phyloP scores from a whole-genome alignment of 108 stramenopile genomes.

The Mayamaea pseudoterrestris region DNA sequence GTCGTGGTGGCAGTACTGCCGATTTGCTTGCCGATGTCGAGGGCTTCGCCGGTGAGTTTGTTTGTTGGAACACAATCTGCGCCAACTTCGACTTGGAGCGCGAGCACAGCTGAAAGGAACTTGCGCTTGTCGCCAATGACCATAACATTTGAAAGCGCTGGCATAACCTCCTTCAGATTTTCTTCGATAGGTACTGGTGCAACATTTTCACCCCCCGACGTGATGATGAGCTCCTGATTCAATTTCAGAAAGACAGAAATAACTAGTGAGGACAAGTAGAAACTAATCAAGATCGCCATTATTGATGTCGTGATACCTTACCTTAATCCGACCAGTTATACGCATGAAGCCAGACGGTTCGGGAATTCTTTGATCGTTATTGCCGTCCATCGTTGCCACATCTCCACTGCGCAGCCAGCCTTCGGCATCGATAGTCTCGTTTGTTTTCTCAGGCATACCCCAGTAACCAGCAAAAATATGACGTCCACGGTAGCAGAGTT shows the following conservation, averaged over 20 bases:
- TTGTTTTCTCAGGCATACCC: slow-evolving; percentile 47
- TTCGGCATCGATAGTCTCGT: slow-evolving; percentile 39
- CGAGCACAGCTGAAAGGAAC: slow-evolving; percentile 25
- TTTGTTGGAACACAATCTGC: slow-evolving; percentile 12
- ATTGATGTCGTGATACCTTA: no score
- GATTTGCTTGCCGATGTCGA: slow-evolving; percentile 30
- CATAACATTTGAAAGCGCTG: slow-evolving; percentile 25
- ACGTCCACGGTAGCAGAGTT: slow-evolving; percentile 40
- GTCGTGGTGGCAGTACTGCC: slow-evolving; percentile 28
- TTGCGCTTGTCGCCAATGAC: slow-evolving; percentile 64
- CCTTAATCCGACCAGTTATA: slow-evolving; percentile 35
- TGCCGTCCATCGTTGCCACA: slow-evolving; percentile 7
- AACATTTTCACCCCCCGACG: slow-evolving; percentile 70
- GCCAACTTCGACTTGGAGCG: slow-evolving; percentile 15
- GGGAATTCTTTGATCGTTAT: slow-evolving; percentile 3
- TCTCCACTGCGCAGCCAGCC: slow-evolving; percentile 58
- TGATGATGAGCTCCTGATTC: slow-evolving; percentile 52
- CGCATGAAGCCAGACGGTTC: slow-evolving; percentile 8
- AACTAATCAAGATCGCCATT: no score
- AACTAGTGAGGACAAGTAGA: no score
- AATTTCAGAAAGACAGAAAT: no score
- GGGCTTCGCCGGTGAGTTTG: slow-evolving; percentile 35
- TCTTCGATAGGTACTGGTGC: slow-evolving; percentile 65
- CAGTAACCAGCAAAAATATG: slow-evolving; percentile 78
- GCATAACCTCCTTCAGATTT: slow-evolving; percentile 33